Evolutionary conservation across 306 rosid genomes (phyloP), one percentile per base, ranked within the genome.

Genomic region (Notholithocarpus densiflorus): DNA sequence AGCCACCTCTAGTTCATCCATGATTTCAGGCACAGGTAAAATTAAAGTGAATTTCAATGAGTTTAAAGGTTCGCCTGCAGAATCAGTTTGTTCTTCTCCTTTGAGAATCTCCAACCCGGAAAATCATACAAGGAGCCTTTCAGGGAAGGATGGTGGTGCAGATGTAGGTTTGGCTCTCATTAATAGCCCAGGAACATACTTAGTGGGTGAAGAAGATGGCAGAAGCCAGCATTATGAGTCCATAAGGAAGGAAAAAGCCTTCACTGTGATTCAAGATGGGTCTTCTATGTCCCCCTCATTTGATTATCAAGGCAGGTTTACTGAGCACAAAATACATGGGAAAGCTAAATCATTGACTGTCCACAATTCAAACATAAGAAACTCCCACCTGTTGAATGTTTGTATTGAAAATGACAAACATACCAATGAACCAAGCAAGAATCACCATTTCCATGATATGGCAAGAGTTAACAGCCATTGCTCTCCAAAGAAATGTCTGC

Each of bases 11-110:
- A 89, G 98, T 78, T 93, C 99, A 62, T 96, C 97, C 56, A 93
- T 91, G 86, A 85, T 96, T 83, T 93, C 97, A 80, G 96, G 97
- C 64, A 90, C 96, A 29, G 97, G 88, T 69, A 96, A 87, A 89
- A 90, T 91, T 72, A 91, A 87, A 84, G 89, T 91, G 71, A 89
- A 86, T 81, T 90, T 93, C 81, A 96, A 88, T 56, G 98, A 96
- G 74, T 83, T 86, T 86, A 93, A 89, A 82, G 96, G 98, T 61
- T 96, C 99, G 0, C 99, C 99, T 0, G 99, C 92, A 68, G 99
- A 96, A 90, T 96, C 99, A 6, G 98, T 96, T 79, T 96, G 97
- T 68, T 96, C 99, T 20, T 96, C 98, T 21, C 99, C 99, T 68
- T 69, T 96, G 91, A 91, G 97, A 96, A 81, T 86, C 76, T 81